A percentile compares a stretch with the other conserved stretches of the same genome.
These are phyloP conservation scores for Apostasia shenzhenica DNA, from an alignment of 106 monocot species.

Conservation along the genomic window DNA sequence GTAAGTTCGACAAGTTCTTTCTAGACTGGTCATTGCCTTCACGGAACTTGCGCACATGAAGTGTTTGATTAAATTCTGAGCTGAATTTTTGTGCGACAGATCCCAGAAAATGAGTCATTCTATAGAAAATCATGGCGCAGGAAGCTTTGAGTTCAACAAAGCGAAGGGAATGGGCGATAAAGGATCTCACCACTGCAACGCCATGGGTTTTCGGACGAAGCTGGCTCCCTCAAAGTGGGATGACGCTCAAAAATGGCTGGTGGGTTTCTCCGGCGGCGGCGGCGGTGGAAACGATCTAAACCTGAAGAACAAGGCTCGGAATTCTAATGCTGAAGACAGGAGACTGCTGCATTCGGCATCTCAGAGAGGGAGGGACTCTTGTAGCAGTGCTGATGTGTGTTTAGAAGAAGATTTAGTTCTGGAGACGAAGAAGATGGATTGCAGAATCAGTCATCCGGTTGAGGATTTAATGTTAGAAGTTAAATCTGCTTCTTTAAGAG, in stretches of 20 bases:
- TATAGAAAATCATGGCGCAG: conserved; percentile 8
- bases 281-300: conserved; percentile 13
- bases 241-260: conserved; percentile 96
- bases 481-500: conserved; percentile 62
- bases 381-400: conserved; percentile 65
- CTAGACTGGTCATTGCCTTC: background rate
- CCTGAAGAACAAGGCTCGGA: conserved; percentile 47
- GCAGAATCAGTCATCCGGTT: conserved; percentile 19
- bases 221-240: conserved; percentile 95
- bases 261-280: conserved; percentile 32
- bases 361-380: conserved; percentile 66
- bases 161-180: conserved; percentile 2
- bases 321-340: conserved; percentile 86
- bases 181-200: conserved; percentile 26
- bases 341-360: conserved; percentile 54
- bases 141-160: conserved; percentile 42
- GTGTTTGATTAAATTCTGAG: background rate
- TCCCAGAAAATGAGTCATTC: conserved; percentile 19
- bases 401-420: conserved; percentile 28
- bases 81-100: background rate
- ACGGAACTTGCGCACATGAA: background rate
- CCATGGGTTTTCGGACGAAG: conserved; percentile 41
- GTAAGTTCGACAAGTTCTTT: background rate
- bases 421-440: conserved; percentile 90
- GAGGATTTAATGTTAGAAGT: conserved; percentile 25